Evolutionary conservation across 2,329 filamentous ascomycete genomes (phyloP).

Genomic region (Pseudogymnoascus pannorum): DNA sequence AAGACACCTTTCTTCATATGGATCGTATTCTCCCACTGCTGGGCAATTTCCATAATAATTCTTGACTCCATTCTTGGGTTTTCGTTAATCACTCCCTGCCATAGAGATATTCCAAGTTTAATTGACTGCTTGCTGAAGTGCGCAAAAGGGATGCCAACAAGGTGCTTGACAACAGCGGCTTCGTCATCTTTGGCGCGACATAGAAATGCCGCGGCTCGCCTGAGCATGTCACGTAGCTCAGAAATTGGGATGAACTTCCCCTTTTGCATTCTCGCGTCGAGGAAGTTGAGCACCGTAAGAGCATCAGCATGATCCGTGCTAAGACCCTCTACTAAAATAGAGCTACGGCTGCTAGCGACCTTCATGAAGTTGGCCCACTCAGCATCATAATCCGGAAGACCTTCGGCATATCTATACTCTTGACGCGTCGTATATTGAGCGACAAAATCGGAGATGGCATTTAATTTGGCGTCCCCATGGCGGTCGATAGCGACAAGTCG

Average conservation of each 20-base stretch:
- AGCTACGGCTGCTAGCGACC: slow-evolving; percentile 42
- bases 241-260: slow-evolving; percentile 63
- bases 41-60: slow-evolving; percentile 76
- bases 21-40: slow-evolving; percentile 85
- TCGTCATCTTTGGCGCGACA: slow-evolving; percentile 71
- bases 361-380: slow-evolving; percentile 58
- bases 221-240: slow-evolving; percentile 73
- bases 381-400: slow-evolving; percentile 58
- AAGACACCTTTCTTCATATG: slow-evolving; percentile 75
- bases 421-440: slow-evolving; percentile 96
- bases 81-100: slow-evolving; percentile 95
- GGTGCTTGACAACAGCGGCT: slow-evolving; percentile 71
- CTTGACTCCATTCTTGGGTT: slow-evolving; percentile 83
- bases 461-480: slow-evolving; percentile 66
- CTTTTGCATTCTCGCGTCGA: slow-evolving; percentile 63
- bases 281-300: slow-evolving; percentile 59
- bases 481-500: slow-evolving; percentile 74
- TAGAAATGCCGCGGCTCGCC: slow-evolving; percentile 77
- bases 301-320: slow-evolving; percentile 48
- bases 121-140: slow-evolving; percentile 94
- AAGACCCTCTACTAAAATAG: slow-evolving; percentile 30
- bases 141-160: slow-evolving; percentile 87
- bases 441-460: slow-evolving; percentile 91
- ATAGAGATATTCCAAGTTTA: slow-evolving; percentile 89
- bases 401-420: slow-evolving; percentile 84